A percentile compares a stretch with the other conserved stretches of the same genome.
These are phyloP conservation scores for Pisolithus tinctorius DNA, from an alignment of 768 basidiomycete species.

Conservation along the genomic window DNA sequence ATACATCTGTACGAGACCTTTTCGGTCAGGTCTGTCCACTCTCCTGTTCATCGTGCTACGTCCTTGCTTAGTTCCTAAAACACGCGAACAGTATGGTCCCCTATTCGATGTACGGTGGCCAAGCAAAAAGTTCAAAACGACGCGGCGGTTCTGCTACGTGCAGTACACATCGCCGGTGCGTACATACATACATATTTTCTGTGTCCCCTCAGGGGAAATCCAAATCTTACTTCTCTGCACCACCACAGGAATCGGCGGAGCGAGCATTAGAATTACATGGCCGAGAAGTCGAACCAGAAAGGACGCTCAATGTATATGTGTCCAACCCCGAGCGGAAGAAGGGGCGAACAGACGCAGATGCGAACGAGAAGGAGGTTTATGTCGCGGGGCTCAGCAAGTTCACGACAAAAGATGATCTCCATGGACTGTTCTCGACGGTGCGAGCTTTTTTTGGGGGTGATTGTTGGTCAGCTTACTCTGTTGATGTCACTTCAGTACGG, in stretches of 20 bases:
- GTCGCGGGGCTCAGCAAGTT: conserved; percentile 81
- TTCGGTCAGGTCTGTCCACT: conserved; percentile 61
- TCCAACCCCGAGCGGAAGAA: conserved; percentile 90
- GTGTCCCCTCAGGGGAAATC: background rate
- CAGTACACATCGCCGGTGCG: conserved; percentile 83
- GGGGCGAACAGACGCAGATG: conserved; percentile 82
- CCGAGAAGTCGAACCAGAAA: conserved; percentile 62
- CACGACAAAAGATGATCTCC: conserved; percentile 69
- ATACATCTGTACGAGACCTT: conserved; percentile 62
- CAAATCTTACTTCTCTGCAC: background rate
- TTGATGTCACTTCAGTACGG: conserved; percentile 55
- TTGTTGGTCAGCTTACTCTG: background rate
- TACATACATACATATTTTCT: conserved; percentile 5
- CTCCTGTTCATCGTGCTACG: background rate
- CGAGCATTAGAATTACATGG: conserved; percentile 76
- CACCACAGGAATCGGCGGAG: conserved; percentile 55
- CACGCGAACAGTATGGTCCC: conserved; percentile 61
- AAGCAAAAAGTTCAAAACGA: conserved; percentile 90
- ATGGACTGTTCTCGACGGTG: conserved; percentile 73
- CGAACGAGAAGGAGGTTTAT: conserved; percentile 80
- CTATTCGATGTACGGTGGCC: conserved; percentile 98
- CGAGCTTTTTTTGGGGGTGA: conserved; percentile 16
- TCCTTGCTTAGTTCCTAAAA: conserved; percentile 1
- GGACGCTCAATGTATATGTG: conserved; percentile 68
- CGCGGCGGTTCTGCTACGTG: conserved; percentile 89